Evolutionary conservation across 257 asterid genomes (phyloP).

Genomic region (Solanum ossicruentum): DNA sequence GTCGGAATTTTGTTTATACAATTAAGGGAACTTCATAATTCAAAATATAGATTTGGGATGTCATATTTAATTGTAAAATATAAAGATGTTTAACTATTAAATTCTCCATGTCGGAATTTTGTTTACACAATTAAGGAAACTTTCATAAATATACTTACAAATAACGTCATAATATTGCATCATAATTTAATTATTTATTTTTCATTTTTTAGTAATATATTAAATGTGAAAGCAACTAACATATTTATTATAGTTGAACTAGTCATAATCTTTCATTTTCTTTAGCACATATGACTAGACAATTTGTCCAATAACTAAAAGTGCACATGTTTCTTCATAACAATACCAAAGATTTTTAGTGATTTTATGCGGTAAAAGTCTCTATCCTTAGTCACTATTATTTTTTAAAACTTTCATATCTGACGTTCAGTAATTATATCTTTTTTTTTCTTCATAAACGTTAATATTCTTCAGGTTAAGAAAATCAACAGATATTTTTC

Average conservation of each 20-base stretch:
- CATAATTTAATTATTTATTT: neutral
- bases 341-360: neutral
- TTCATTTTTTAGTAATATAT: neutral
- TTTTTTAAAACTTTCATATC: neutral
- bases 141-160: neutral
- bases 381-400: neutral
- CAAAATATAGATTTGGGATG: too few species aligned
- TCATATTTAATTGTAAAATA: too few species aligned
- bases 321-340: neutral
- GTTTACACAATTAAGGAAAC: neutral
- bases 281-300: neutral
- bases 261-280: neutral
- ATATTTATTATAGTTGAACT: neutral
- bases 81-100: too few species aligned
- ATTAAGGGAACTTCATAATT: neutral
- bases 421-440: accelerated
- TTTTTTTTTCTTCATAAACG: too few species aligned
- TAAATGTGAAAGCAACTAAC: neutral
- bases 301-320: neutral
- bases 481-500: too few species aligned
- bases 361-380: neutral
- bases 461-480: too few species aligned
- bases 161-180: neutral
- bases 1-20: neutral
- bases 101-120: too few species aligned